Evolutionary conservation across 768 basidiomycete genomes (phyloP).

Genomic region (Naganishia kalamii): DNA sequence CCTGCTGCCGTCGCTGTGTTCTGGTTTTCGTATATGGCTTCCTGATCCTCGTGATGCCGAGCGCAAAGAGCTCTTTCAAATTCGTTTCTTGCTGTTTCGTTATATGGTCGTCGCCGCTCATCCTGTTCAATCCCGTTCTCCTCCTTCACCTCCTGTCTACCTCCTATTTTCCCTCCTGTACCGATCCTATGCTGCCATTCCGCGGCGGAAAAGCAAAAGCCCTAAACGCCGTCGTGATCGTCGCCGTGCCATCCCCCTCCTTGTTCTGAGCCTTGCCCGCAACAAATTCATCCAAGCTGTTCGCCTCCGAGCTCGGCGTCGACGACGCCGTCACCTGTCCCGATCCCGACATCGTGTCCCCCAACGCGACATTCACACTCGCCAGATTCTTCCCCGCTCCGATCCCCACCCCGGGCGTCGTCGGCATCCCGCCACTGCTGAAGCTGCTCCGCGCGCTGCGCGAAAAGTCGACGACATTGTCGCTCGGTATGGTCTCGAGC

Average conservation of each 20-base stretch:
- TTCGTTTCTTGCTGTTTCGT: too few species aligned
- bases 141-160: neutral
- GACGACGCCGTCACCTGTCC: neutral
- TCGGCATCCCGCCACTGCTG: neutral
- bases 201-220: slow-evolving; percentile 4
- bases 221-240: neutral
- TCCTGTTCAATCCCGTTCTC: neutral
- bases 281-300: neutral
- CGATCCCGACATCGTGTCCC: neutral
- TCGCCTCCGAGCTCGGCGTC: slow-evolving; percentile 5
- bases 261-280: neutral
- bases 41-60: neutral
- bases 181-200: neutral
- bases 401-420: neutral
- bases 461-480: slow-evolving; percentile 6
- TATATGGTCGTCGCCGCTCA: neutral
- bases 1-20: too few species aligned
- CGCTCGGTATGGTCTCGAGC: slow-evolving; percentile 4
- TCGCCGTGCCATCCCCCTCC: neutral
- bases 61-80: neutral
- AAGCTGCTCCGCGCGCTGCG: neutral
- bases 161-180: neutral
- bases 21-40: too few species aligned
- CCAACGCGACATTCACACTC: too few species aligned
- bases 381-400: neutral